Conservation (phyloP, 768 basidiomycete species). For the Candolleomyces efflorescens region DNA sequence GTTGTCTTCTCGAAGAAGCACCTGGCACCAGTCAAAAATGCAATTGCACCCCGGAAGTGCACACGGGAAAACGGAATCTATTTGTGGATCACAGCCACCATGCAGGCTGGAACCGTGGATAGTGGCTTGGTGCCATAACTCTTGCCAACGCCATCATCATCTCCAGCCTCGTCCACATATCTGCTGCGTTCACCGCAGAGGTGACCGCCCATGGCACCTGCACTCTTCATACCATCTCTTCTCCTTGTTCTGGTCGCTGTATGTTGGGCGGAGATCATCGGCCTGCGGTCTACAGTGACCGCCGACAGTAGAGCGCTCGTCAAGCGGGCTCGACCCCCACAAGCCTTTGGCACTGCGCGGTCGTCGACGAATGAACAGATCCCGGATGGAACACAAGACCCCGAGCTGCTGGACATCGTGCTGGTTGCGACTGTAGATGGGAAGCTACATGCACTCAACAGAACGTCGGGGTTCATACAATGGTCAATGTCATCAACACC, state of each 20-base stretch:
- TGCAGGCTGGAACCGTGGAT: too few relatives aligned
- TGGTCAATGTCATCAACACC: constrained; percentile 82
- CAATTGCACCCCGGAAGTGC: neutral
- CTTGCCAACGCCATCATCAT: constrained; percentile 1
- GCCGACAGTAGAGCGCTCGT: constrained; percentile 6
- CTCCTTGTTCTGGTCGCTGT: constrained; percentile 3
- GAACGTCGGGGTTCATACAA: constrained; percentile 73
- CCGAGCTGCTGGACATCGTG: constrained; percentile 75
- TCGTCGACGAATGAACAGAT: neutral
- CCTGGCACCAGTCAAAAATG: neutral
- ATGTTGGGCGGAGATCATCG: constrained; percentile 10
- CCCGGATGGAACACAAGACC: constrained; percentile 29
- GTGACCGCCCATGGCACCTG: constrained; percentile 9
- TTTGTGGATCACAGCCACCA: constrained; percentile 5
- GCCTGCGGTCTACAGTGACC: neutral
- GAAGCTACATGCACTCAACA: constrained; percentile 88
- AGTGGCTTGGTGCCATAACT: neutral
- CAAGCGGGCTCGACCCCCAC: neutral
- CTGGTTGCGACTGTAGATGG: constrained; percentile 94
- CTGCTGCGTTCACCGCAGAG: constrained; percentile 6
- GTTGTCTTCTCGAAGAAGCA: neutral
- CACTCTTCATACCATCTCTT: neutral
- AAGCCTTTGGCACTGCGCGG: neutral
- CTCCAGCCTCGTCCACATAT: neutral
- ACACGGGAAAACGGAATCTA: neutral